A percentile compares a stretch with the other conserved stretches of the same genome.
Evolutionary conservation across 106 monocot genomes (phyloP).

Genomic region (Acanthochlamys bracteata): DNA sequence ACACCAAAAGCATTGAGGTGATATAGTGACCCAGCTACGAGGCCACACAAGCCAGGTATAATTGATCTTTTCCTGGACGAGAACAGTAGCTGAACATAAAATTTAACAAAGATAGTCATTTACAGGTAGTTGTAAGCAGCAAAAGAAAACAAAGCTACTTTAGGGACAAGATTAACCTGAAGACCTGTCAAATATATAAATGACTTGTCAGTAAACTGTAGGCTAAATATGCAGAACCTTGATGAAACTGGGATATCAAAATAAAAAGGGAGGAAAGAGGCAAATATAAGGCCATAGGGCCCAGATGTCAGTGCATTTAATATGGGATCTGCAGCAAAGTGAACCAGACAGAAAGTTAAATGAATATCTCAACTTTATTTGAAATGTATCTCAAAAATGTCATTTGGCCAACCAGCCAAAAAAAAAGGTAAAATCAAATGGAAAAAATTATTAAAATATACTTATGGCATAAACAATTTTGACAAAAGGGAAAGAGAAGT

Average conservation of each 20-base stretch:
- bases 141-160: neutral
- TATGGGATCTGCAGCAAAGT: conserved; percentile 47
- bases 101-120: neutral
- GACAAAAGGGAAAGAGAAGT: too few relatives aligned
- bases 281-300: conserved; percentile 87
- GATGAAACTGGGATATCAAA: conserved; percentile 65
- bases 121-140: too few relatives aligned
- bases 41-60: conserved; percentile 79
- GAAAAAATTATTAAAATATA: too few relatives aligned
- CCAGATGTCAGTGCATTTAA: conserved; percentile 57
- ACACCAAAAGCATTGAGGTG: conserved; percentile 66
- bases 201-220: conserved; percentile 52
- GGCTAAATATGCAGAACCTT: conserved; percentile 43
- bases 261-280: conserved; percentile 76
- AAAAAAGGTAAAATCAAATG: too few relatives aligned
- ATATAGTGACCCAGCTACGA: conserved; percentile 71
- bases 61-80: conserved; percentile 73
- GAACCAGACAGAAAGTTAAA: too few relatives aligned
- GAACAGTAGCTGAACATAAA: conserved; percentile 60
- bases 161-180: conserved; percentile 31
- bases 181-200: conserved; percentile 71
- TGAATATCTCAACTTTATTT: too few relatives aligned
- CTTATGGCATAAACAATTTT: too few relatives aligned
- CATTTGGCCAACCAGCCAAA: too few relatives aligned
- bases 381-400: too few relatives aligned